Evolutionary conservation across 148 eudicot species (phyloP).

Genomic region (Camellia japonica): DNA sequence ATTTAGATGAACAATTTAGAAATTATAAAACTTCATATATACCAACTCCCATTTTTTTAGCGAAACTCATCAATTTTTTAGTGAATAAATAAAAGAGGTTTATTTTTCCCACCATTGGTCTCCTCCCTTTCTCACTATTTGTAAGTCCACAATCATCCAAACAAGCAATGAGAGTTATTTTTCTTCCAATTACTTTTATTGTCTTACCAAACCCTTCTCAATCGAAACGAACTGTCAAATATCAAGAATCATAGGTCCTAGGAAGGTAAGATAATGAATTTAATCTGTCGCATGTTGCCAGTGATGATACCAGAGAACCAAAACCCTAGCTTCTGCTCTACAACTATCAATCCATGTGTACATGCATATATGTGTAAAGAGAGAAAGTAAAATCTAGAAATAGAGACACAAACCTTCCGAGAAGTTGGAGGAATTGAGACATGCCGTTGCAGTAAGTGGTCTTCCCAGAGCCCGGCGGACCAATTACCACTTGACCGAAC

Average conservation of each 20-base stretch:
- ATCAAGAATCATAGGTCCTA: not conserved
- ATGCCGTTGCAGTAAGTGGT: slow-evolving; percentile 98
- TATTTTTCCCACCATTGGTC: too few relatives aligned
- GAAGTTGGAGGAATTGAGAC: slow-evolving; percentile 78
- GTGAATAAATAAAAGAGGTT: too few relatives aligned
- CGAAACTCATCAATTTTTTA: too few relatives aligned
- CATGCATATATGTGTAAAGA: not conserved
- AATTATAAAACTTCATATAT: too few relatives aligned
- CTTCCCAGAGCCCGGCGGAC: slow-evolving; percentile 96
- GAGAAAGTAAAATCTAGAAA: not conserved
- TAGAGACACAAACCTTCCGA: slow-evolving; percentile 57
- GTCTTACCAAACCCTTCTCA: too few relatives aligned
- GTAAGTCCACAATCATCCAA: too few relatives aligned
- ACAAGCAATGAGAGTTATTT: too few relatives aligned
- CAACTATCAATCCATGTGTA: too few relatives aligned
- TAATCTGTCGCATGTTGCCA: not conserved
- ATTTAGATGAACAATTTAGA: too few relatives aligned
- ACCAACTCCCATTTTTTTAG: too few relatives aligned
- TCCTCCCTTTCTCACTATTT: too few relatives aligned
- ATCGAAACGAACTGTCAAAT: not conserved
- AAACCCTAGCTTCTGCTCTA: not conserved
- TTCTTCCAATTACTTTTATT: too few relatives aligned
- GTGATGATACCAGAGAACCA: not conserved
- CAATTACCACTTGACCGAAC: slow-evolving; percentile 94
- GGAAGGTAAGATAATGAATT: not conserved